phyloP scores from a whole-genome alignment of 805 yeast species.

The Candida arabinofermentans region DNA sequence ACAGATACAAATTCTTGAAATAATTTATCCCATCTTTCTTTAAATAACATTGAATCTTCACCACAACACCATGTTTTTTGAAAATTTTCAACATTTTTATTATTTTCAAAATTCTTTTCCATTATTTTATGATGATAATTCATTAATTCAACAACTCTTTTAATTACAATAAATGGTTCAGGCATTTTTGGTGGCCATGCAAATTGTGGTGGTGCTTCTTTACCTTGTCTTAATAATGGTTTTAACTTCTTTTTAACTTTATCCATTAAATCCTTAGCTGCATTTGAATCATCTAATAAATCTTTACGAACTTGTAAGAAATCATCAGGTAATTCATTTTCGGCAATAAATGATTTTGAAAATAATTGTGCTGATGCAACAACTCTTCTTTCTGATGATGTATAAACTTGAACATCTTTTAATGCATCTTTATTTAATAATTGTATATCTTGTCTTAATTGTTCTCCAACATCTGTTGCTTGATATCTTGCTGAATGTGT shows the following conservation, averaged over 20 bases:
- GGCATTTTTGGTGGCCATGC: constrained; percentile 99
- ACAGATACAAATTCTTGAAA: constrained; percentile 88
- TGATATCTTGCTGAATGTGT: constrained; percentile 96
- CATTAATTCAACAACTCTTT: constrained; percentile 93
- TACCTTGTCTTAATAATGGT: constrained; percentile 90
- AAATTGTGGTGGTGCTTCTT: constrained; percentile 94
- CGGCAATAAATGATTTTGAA: constrained; percentile 67
- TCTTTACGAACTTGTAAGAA: constrained; percentile 83
- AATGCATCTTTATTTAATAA: constrained; percentile 80
- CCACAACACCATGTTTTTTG: constrained; percentile 94
- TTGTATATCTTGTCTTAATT: constrained; percentile 86
- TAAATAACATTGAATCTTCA: constrained; percentile 85
- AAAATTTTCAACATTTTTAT: constrained; percentile 60
- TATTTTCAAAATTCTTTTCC: constrained; percentile 70
- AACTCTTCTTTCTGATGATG: constrained; percentile 94
- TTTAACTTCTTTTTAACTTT: constrained; percentile 94
- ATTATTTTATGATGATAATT: constrained; percentile 80
- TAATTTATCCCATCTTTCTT: constrained; percentile 95
- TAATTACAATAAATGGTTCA: constrained; percentile 90
- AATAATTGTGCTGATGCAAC: constrained; percentile 88
- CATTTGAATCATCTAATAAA: constrained; percentile 91
- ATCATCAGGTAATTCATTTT: constrained; percentile 69
- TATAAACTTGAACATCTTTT: constrained; percentile 79
- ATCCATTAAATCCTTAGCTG: constrained; percentile 97
- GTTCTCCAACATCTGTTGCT: constrained; percentile 94